Evolutionary conservation across 2,329 filamentous ascomycete genomes (phyloP).

Genomic region (Elsinoe necatrix): DNA sequence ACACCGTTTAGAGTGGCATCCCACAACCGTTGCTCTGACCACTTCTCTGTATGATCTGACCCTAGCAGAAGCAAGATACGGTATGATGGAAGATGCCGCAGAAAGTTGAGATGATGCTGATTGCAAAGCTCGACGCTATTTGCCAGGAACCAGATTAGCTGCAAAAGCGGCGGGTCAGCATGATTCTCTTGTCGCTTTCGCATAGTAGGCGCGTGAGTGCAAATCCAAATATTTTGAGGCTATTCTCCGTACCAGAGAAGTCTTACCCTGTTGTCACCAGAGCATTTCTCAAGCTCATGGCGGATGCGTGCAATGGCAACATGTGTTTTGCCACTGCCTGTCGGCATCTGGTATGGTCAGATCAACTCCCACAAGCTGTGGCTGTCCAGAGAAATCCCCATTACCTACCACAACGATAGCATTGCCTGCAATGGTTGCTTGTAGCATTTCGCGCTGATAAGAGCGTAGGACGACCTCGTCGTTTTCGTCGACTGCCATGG

Average conservation of each 20-base stretch:
- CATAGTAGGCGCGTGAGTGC: no score
- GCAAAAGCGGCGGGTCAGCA: neutral
- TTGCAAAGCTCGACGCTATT: conserved; percentile 39
- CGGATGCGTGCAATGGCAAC: conserved; percentile 39
- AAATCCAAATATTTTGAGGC: no score
- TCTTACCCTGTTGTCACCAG: conserved; percentile 29
- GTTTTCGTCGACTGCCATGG: neutral
- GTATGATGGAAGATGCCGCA: conserved; percentile 37
- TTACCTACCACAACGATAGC: conserved; percentile 35
- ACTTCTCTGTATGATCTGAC: conserved; percentile 60
- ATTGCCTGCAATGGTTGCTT: conserved; percentile 37
- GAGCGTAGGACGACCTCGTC: conserved; percentile 27
- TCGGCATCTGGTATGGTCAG: conserved; percentile 34
- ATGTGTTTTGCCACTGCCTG: conserved; percentile 42
- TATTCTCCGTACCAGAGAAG: no score
- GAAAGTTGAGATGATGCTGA: conserved; percentile 35
- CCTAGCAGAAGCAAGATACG: conserved; percentile 58
- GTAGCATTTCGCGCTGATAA: conserved; percentile 44
- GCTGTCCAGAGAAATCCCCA: neutral
- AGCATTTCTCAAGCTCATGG: conserved; percentile 34
- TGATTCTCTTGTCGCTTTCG: no score
- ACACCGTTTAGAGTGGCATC: conserved; percentile 54
- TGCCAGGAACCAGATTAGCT: conserved; percentile 41
- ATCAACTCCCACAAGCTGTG: neutral
- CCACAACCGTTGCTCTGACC: conserved; percentile 62